phyloP scores from a whole-genome alignment of 495 filamentous ascomycete genomes.

The Lophium mytilinum region DNA sequence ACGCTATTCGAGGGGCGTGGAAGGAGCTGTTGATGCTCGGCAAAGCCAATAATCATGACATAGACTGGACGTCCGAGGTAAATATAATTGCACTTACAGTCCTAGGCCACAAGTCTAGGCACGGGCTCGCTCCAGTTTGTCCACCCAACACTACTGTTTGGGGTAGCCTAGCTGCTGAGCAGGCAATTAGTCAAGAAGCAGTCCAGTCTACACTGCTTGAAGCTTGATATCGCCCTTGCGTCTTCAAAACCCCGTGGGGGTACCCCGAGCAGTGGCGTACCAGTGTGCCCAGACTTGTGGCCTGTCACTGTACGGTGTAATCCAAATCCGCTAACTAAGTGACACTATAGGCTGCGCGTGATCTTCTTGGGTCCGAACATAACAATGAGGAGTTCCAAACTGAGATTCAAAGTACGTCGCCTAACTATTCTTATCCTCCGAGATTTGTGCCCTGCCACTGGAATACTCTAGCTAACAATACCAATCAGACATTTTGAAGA shows the following conservation, averaged over 20 bases:
- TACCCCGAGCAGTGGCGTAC: too few relatives aligned
- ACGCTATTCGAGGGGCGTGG: neutral
- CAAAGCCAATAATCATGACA: neutral
- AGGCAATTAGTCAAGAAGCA: too few relatives aligned
- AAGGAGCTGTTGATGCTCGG: constrained; percentile 3
- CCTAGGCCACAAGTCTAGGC: too few relatives aligned
- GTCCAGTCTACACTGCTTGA: too few relatives aligned
- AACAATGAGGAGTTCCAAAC: constrained; percentile 4
- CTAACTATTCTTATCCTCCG: neutral
- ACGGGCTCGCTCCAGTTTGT: too few relatives aligned
- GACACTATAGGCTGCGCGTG: neutral
- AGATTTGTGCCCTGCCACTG: too few relatives aligned
- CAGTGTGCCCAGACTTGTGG: too few relatives aligned
- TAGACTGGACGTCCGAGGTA: constrained; percentile 3
- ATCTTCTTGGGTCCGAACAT: constrained; percentile 1
- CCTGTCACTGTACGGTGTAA: neutral
- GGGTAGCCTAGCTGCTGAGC: too few relatives aligned
- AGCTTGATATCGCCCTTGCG: too few relatives aligned
- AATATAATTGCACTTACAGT: neutral
- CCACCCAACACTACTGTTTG: too few relatives aligned
- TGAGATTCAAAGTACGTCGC: neutral
- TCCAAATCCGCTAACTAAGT: neutral
- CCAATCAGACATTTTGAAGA: neutral
- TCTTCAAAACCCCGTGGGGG: too few relatives aligned
- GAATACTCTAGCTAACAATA: neutral